phyloP scores from a whole-genome alignment of 768 basidiomycete genomes.

The Trametes maxima region DNA sequence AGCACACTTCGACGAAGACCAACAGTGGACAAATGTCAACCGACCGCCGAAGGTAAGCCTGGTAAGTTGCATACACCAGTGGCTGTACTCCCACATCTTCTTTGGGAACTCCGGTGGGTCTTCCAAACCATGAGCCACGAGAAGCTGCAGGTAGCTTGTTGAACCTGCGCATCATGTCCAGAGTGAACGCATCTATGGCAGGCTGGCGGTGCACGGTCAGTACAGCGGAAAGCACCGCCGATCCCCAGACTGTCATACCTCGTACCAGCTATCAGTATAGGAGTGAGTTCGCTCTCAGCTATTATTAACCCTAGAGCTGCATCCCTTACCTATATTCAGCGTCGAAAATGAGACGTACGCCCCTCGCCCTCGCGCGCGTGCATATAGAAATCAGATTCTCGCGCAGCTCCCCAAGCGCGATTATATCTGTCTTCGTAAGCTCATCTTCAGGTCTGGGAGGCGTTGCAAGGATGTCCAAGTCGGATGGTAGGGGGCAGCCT shows the following conservation, averaged over 20 bases:
- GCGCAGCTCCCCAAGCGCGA: constrained; percentile 61
- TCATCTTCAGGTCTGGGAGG: constrained; percentile 24
- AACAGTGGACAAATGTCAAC: constrained; percentile 9
- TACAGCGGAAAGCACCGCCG: too few relatives aligned
- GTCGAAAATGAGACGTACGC: constrained; percentile 76
- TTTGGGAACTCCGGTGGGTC: background rate
- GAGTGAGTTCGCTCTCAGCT: background rate
- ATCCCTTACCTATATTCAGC: constrained; percentile 74
- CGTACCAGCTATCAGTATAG: constrained; percentile 37
- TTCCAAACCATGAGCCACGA: constrained; percentile 15
- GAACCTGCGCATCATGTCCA: constrained; percentile 75
- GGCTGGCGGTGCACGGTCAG: constrained; percentile 45
- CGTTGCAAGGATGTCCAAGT: constrained; percentile 53
- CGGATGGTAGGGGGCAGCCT: constrained; percentile 61
- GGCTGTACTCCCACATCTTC: constrained; percentile 49
- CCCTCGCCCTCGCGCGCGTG: constrained; percentile 55
- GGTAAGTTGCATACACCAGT: constrained; percentile 83
- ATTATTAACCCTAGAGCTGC: background rate
- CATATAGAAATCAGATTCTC: constrained; percentile 68
- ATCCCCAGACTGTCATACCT: constrained; percentile 31
- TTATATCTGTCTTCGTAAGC: constrained; percentile 59
- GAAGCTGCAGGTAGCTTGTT: constrained; percentile 47
- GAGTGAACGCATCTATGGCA: constrained; percentile 79
- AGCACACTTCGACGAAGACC: background rate
- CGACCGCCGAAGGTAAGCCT: constrained; percentile 82